Base-by-base conservation (phyloP, 352 stramenopile species). In the Aphanomyces astaci region DNA sequence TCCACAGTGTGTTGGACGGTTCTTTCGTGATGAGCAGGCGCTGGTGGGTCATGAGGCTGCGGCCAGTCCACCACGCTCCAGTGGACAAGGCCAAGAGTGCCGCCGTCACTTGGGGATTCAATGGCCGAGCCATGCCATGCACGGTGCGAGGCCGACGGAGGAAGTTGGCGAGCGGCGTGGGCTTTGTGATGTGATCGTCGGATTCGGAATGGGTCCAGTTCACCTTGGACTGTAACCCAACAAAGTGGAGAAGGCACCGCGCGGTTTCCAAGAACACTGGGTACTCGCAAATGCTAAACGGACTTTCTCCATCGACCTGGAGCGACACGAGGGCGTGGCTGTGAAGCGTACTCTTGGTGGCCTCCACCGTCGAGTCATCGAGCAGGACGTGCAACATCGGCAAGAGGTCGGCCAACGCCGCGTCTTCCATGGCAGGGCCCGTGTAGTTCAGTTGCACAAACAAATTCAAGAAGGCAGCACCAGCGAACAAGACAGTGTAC, bases 391-490 rank as follows among this genome's bases (percentile, higher is more conserved):
- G 70, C 11, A 71, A 59, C 17, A 81, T 63, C 39, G 75, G 70
- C 15, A 81, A 73, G 52, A 90, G 73, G 69, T 89, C 81, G 32
- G 66, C 54, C 11, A 93, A 64, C 30, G 72, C 63, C 51, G 73
- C 69, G 19, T 75, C 74, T 40, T 90, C 81, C 48, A 93, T 80
- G 15, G 85, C 82, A 7, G 85, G 85, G 22, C 85, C 82, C 2
- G 85, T 91, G 74, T 93, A 93, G 63, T 93, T 91, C 22, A 82
- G 78, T 51, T 93, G 83, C 43, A 91, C 82, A 62, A 89, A 93
- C 70, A 91, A 78, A 62, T 87, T 79, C 57, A 93, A 79, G 63
- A 89, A 81, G 13, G 82, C 79, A 0, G 88, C 60, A 13, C 76
- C 85, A 15, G 81, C 51, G 56, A 87, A 86, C 10, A 91, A 52